phyloP scores from a whole-genome alignment of 192 early-diverging fungal species.

The Phlyctochytrium planicorne region DNA sequence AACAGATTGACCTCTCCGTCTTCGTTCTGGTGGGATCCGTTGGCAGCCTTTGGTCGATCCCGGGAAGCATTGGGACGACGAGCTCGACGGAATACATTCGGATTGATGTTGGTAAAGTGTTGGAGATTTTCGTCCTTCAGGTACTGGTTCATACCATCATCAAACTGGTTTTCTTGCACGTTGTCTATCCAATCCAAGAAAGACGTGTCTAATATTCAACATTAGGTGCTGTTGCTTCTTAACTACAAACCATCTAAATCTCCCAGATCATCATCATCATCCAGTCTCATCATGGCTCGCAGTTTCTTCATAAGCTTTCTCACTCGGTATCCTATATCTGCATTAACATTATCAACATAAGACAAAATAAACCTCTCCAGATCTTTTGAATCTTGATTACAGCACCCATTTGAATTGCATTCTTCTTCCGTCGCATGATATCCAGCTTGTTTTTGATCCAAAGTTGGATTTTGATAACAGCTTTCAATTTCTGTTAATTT shows the following conservation, averaged over 20 bases:
- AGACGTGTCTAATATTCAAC: constrained; percentile 5
- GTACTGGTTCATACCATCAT: constrained; percentile 5
- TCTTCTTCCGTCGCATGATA: neutral
- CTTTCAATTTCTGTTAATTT: too few relatives aligned
- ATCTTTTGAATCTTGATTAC: constrained; percentile 18
- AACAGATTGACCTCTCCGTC: neutral
- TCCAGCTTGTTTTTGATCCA: constrained; percentile 4
- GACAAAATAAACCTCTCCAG: constrained; percentile 18
- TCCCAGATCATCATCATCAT: neutral
- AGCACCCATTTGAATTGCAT: neutral
- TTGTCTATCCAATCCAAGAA: constrained; percentile 20
- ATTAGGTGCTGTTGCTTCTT: neutral
- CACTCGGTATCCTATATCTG: neutral
- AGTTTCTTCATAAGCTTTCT: neutral
- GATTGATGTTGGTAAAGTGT: constrained; percentile 1
- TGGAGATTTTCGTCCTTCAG: constrained; percentile 2
- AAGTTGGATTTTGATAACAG: constrained; percentile 15
- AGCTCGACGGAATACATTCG: neutral
- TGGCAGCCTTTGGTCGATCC: neutral
- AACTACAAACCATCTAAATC: neutral
- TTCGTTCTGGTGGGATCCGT: neutral
- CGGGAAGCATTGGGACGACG: neutral
- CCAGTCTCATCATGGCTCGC: neutral
- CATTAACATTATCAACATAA: too few relatives aligned
- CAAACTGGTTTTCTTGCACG: constrained; percentile 11